A percentile compares a stretch with the other conserved stretches of the same genome.
phyloP scores from a whole-genome alignment of 1,284 basidiomycete genomes.

The Trametes polyzona region DNA sequence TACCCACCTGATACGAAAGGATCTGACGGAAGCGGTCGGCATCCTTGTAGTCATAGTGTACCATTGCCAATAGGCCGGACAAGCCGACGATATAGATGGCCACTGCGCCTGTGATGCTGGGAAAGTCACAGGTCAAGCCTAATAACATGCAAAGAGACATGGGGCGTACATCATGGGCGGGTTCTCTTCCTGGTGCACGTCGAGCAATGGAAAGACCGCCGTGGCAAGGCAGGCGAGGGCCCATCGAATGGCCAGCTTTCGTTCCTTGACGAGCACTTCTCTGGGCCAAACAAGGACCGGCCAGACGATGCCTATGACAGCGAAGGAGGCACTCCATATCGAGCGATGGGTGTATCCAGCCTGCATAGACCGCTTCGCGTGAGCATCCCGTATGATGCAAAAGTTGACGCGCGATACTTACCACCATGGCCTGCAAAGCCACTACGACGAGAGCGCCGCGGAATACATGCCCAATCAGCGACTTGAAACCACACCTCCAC shows the following conservation, averaged over 20 bases:
- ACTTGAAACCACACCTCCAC: neutral
- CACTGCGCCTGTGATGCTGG: constrained; percentile 3
- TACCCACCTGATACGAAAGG: constrained; percentile 7
- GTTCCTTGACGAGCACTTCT: constrained; percentile 35
- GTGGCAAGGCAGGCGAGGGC: constrained; percentile 54
- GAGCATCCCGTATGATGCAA: neutral
- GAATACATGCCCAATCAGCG: constrained; percentile 26
- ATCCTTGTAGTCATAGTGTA: neutral
- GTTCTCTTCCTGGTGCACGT: constrained; percentile 78
- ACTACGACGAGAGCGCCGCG: constrained; percentile 41
- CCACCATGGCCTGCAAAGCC: constrained; percentile 73
- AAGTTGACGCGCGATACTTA: constrained; percentile 41
- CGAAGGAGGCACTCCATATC: constrained; percentile 76
- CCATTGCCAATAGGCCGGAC: neutral
- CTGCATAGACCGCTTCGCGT: constrained; percentile 41
- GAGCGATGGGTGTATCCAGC: constrained; percentile 69
- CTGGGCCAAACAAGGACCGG: constrained; percentile 56
- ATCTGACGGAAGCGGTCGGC: constrained; percentile 7
- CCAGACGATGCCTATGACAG: constrained; percentile 71
- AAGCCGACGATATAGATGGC: constrained; percentile 16
- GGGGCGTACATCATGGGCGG: constrained; percentile 57
- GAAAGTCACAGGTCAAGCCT: neutral
- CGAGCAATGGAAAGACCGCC: constrained; percentile 72
- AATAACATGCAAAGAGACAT: neutral
- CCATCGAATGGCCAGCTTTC: constrained; percentile 51